A percentile compares a stretch with the other conserved stretches of the same genome.
Evolutionary conservation across 345 rosid genomes (phyloP).

Genomic region (Melastoma malabathricum): DNA sequence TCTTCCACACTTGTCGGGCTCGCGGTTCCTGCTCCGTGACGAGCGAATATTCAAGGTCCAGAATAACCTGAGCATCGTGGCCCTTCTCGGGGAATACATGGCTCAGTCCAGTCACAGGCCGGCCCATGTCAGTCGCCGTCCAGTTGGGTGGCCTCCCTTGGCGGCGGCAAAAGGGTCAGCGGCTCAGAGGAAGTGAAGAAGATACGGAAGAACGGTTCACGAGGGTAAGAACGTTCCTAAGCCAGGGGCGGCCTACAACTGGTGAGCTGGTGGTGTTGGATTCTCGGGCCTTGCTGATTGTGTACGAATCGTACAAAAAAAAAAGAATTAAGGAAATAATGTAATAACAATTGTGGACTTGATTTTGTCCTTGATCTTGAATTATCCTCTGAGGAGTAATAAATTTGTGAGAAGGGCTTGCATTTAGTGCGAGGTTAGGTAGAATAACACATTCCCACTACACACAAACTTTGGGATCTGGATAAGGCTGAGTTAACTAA

Average conservation of each 20-base stretch:
- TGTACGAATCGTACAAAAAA: conserved; percentile 10
- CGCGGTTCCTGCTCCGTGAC: conserved; percentile 58
- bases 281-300: conserved; percentile 11
- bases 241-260: no score
- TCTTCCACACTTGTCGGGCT: conserved; percentile 90
- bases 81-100: conserved; percentile 89
- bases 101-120: conserved; percentile 45
- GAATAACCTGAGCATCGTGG: conserved; percentile 48
- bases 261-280: conserved; percentile 14
- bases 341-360: no score
- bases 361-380: no score
- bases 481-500: no score
- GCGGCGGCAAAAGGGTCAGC: conserved; percentile 3
- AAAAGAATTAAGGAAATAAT: not conserved
- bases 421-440: no score
- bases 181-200: conserved; percentile 13
- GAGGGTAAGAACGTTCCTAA: conserved; percentile 11
- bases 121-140: conserved; percentile 29
- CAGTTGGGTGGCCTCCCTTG: conserved; percentile 11
- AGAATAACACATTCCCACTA: no score
- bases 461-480: no score
- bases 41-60: conserved; percentile 87
- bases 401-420: no score
- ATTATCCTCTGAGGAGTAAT: no score
- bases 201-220: conserved; percentile 6